Evolutionary conservation across 768 basidiomycete species (phyloP).

Genomic region (Termitomyces sp.): DNA sequence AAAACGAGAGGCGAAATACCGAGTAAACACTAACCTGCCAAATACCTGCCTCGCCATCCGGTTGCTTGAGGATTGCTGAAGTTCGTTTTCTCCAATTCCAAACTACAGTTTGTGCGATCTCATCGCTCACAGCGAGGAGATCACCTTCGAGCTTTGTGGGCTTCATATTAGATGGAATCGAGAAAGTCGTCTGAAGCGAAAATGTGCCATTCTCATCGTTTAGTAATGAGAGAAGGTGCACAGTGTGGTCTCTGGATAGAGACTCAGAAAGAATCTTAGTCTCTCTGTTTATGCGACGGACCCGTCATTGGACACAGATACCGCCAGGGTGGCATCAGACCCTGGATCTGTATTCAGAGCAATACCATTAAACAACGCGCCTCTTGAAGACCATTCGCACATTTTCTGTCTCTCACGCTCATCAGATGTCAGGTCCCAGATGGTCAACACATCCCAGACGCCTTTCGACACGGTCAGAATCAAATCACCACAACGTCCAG

Average conservation of each 20-base stretch:
- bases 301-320: conserved; percentile 43
- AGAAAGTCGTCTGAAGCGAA: conserved; percentile 24
- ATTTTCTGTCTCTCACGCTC: conserved; percentile 19
- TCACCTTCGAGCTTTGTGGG: conserved; percentile 48
- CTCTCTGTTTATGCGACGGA: conserved; percentile 23
- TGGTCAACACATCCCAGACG: conserved; percentile 53
- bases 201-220: conserved; percentile 7
- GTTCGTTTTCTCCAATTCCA: conserved; percentile 48
- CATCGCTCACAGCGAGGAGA: conserved; percentile 49
- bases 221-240: conserved; percentile 28
- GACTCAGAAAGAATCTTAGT: conserved; percentile 13
- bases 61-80: conserved; percentile 40
- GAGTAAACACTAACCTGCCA: conserved; percentile 24
- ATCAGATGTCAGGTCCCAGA: conserved; percentile 38
- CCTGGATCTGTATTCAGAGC: conserved; percentile 40
- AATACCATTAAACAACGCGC: conserved; percentile 47
- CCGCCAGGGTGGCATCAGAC: conserved; percentile 44
- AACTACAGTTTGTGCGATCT: conserved; percentile 43
- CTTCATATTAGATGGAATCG: conserved; percentile 34
- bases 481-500: conserved; percentile 35
- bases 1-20: background rate
- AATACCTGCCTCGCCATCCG: conserved; percentile 19
- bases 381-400: conserved; percentile 50
- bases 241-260: conserved; percentile 21
- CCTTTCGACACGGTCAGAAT: conserved; percentile 50